Conservation (phyloP, 257 asterid genomes). For the Solanum sejunctum region DNA sequence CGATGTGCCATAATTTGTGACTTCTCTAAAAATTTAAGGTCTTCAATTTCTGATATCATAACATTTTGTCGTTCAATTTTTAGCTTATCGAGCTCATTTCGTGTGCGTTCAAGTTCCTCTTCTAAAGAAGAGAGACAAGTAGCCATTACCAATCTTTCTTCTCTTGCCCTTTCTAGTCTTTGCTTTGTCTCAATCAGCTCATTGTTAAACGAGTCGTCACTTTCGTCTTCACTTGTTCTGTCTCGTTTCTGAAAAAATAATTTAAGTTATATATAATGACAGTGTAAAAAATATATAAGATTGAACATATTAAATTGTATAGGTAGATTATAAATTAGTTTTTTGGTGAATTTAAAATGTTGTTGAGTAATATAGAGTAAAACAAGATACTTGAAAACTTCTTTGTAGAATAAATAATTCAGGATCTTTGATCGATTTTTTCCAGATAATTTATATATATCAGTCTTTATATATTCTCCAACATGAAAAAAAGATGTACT, state of each 20-base stretch:
- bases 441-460: background rate
- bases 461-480: background rate
- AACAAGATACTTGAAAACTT: background rate
- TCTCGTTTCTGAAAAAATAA: slow-evolving; percentile 28
- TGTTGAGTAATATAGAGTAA: no score
- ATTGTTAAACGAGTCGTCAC: background rate
- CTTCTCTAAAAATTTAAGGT: slow-evolving; percentile 38
- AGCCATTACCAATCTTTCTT: slow-evolving; percentile 53
- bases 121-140: slow-evolving; percentile 44
- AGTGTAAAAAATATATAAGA: background rate
- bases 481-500: background rate
- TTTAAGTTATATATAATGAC: no score
- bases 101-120: slow-evolving; percentile 55
- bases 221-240: slow-evolving; percentile 3
- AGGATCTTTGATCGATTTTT: background rate
- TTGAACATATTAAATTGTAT: background rate
- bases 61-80: slow-evolving; percentile 6
- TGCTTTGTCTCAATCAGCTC: slow-evolving; percentile 68
- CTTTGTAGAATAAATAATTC: background rate
- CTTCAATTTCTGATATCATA: slow-evolving; percentile 22
- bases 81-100: slow-evolving; percentile 39
- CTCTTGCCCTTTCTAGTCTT: slow-evolving; percentile 47
- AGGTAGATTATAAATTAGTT: no score
- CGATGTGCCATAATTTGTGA: slow-evolving; percentile 9
- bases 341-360: no score